phyloP scores from a whole-genome alignment of 345 rosid species.

The Anastatica hierochuntica region DNA sequence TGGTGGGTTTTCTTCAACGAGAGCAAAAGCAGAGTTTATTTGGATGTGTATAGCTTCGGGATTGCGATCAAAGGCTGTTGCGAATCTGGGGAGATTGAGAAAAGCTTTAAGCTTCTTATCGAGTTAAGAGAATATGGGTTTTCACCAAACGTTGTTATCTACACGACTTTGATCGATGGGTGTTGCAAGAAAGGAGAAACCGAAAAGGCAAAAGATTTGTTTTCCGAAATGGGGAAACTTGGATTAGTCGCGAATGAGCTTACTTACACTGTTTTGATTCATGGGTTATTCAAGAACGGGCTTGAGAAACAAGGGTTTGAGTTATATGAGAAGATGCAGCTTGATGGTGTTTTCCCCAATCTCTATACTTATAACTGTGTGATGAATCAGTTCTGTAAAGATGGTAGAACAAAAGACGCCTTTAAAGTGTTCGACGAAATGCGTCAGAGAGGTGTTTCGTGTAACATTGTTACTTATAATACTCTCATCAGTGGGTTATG shows the following conservation, averaged over 20 bases:
- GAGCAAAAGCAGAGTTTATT: constrained; percentile 22
- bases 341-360: constrained; percentile 41
- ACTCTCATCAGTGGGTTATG: constrained; percentile 52
- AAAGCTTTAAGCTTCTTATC: constrained; percentile 35
- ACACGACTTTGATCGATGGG: constrained; percentile 75
- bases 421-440: constrained; percentile 67
- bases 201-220: constrained; percentile 43
- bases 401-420: constrained; percentile 33
- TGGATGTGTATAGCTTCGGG: constrained; percentile 60
- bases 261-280: constrained; percentile 61
- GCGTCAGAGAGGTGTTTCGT: constrained; percentile 46
- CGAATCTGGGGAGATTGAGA: constrained; percentile 38
- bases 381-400: constrained; percentile 44
- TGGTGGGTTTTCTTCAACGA: constrained; percentile 37
- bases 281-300: constrained; percentile 59
- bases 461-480: constrained; percentile 52
- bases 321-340: constrained; percentile 50
- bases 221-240: constrained; percentile 35
- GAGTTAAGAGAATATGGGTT: constrained; percentile 41
- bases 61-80: constrained; percentile 71
- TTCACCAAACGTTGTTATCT: constrained; percentile 50
- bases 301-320: constrained; percentile 43
- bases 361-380: constrained; percentile 52
- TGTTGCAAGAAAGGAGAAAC: constrained; percentile 59
- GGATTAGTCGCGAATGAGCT: constrained; percentile 63